phyloP scores from a whole-genome alignment of 2,329 filamentous ascomycete genomes.

The Fusarium agapanthi region DNA sequence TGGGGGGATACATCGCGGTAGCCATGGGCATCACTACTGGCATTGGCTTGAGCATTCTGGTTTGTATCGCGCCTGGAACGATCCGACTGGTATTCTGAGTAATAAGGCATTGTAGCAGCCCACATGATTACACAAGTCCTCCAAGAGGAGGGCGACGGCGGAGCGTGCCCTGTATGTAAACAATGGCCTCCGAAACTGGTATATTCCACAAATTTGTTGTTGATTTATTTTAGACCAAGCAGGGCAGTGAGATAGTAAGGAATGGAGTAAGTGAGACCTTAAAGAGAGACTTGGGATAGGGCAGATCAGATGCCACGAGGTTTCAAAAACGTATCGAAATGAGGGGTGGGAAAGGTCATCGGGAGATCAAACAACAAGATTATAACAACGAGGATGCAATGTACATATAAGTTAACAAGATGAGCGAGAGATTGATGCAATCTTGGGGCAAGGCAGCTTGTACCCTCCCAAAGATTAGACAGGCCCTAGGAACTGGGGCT shows the following conservation, averaged over 20 bases:
- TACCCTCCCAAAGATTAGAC: slow-evolving; percentile 42
- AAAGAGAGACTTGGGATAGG: slow-evolving; percentile 11
- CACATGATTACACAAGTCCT: slow-evolving; percentile 39
- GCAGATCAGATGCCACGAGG: slow-evolving; percentile 8
- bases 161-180: slow-evolving; percentile 44
- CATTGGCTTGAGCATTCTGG: slow-evolving; percentile 18
- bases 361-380: slow-evolving; percentile 14
- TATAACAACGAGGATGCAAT: slow-evolving; percentile 34
- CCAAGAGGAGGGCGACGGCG: slow-evolving; percentile 41
- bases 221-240: neutral
- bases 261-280: slow-evolving; percentile 5
- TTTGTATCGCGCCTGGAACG: slow-evolving; percentile 31
- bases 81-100: slow-evolving; percentile 39
- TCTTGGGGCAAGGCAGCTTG: slow-evolving; percentile 42
- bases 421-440: slow-evolving; percentile 45
- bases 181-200: slow-evolving; percentile 16
- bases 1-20: slow-evolving; percentile 24
- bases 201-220: slow-evolving; percentile 34
- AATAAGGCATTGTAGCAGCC: slow-evolving; percentile 40
- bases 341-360: slow-evolving; percentile 28
- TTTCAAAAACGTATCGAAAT: slow-evolving; percentile 29
- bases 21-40: slow-evolving; percentile 15
- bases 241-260: slow-evolving; percentile 5
- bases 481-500: slow-evolving; percentile 39
- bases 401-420: slow-evolving; percentile 38